Percentiles rank a stretch among this genome's conserved stretches.
Conservation (phyloP, 495 filamentous ascomycete genomes). For the Viridothelium virens region DNA sequence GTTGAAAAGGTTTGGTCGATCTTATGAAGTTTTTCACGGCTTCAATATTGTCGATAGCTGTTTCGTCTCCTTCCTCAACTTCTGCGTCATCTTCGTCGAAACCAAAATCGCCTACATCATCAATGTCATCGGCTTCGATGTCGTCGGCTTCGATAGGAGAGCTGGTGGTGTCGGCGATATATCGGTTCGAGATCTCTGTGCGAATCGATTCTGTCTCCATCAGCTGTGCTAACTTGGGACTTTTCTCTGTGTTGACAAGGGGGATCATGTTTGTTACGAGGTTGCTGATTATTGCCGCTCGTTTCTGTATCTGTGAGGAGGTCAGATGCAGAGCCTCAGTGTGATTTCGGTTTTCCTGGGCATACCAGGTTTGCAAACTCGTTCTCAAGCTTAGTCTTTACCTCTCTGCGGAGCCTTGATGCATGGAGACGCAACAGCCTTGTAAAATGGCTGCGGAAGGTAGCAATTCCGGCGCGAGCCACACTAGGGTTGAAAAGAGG, state of each 20-base stretch:
- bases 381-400: neutral
- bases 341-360: neutral
- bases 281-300: slow-evolving; percentile 1
- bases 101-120: neutral
- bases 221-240: neutral
- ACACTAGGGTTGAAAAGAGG: neutral
- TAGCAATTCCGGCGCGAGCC: neutral
- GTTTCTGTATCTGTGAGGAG: neutral
- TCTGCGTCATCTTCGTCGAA: neutral
- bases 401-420: neutral
- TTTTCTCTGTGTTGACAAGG: neutral
- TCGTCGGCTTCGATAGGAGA: neutral
- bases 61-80: neutral
- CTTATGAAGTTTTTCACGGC: neutral
- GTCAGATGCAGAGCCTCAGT: neutral
- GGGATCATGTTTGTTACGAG: neutral
- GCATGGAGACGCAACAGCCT: neutral
- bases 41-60: neutral
- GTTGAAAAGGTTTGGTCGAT: neutral
- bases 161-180: neutral
- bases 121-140: neutral
- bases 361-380: neutral
- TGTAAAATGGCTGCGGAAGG: neutral
- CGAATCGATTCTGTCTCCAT: neutral
- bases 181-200: neutral